Percentiles rank a stretch among this genome's conserved stretches.
Evolutionary conservation across 2,329 filamentous ascomycete genomes (phyloP).

Genomic region (Colletotrichum sp.): DNA sequence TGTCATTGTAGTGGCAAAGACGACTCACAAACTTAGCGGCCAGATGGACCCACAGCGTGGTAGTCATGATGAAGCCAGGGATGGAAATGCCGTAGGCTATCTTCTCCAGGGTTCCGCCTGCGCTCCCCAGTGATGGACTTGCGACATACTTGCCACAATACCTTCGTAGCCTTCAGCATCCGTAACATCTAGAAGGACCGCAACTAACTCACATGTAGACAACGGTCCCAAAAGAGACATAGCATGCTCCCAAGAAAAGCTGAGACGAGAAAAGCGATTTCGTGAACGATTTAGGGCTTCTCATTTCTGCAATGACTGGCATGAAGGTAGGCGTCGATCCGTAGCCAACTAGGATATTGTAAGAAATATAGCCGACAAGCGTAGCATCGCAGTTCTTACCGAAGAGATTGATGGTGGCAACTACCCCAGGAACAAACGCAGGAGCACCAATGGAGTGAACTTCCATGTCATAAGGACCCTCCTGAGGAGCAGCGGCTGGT

Average conservation of each 20-base stretch:
- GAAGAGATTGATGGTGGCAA: constrained; percentile 29
- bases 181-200: background rate
- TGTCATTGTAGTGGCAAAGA: too few relatives aligned
- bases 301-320: background rate
- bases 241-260: background rate
- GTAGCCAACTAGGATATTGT: background rate
- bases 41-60: constrained; percentile 23
- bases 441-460: constrained; percentile 25
- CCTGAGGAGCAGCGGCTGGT: constrained; percentile 24
- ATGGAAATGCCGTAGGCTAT: constrained; percentile 25
- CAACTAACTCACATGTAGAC: background rate
- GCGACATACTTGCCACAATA: constrained; percentile 63
- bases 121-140: constrained; percentile 59
- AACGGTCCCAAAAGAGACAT: background rate
- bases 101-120: constrained; percentile 25
- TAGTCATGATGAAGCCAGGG: constrained; percentile 26
- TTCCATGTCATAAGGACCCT: constrained; percentile 25
- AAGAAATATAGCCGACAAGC: background rate
- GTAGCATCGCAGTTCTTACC: constrained; percentile 11
- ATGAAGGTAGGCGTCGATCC: background rate
- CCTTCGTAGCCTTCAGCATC: background rate
- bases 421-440: constrained; percentile 27
- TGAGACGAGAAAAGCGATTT: background rate
- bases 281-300: background rate
- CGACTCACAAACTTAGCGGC: constrained; percentile 26